Base-by-base conservation (phyloP, 106 monocot genomes). In the Platanthera zijinensis region DNA sequence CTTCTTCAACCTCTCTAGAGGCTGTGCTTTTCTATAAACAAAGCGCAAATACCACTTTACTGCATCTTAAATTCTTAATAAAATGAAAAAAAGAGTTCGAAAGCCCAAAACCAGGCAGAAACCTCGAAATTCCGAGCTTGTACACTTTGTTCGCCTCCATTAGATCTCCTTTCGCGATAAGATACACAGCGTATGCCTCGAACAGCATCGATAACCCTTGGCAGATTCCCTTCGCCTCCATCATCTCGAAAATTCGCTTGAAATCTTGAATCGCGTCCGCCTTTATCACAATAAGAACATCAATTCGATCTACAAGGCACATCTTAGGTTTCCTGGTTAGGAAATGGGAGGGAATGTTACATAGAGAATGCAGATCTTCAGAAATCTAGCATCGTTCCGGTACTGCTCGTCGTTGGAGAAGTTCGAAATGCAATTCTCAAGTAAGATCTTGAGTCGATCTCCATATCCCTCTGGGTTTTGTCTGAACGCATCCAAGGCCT, bases 81-180 rank as follows among this genome's bases (percentile, higher is more conserved):
- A 45, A 17, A 48, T 10, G n/a, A 0, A 70, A 10, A 72, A 51
- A 6, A 72, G 13, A 22, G 17, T 21, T 67, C 14, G 11, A 11
- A 54, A 68, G 11, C 53, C 30, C 32, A 46, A 70, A 39, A 73
- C 12, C 77, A 67, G 10, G 76, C 4, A 71, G 4, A 30, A 80
- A 96, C 96, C 93, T 93, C 18, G 81, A 85, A 64, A 96, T 88
- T 22, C 93, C 96, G 5, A 90, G 87, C 63, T 77, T 50, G 79
- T 78, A 89, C 21, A 87, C 80, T 18, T 72, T 78, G 54, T 81
- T 57, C 8, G 93, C 93, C 68, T 89, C 93, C 68, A 84, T 48
- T 51, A 93, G 51, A 21, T 84, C 51, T 57, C 87, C 90, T 59
- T 81, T 83, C 9, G 82, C 52, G 7, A 81, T 66, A 11, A 87